These are phyloP conservation scores for Fagopyrum homotropicum DNA, from an alignment of 148 eudicot species.

Conservation along the genomic window DNA sequence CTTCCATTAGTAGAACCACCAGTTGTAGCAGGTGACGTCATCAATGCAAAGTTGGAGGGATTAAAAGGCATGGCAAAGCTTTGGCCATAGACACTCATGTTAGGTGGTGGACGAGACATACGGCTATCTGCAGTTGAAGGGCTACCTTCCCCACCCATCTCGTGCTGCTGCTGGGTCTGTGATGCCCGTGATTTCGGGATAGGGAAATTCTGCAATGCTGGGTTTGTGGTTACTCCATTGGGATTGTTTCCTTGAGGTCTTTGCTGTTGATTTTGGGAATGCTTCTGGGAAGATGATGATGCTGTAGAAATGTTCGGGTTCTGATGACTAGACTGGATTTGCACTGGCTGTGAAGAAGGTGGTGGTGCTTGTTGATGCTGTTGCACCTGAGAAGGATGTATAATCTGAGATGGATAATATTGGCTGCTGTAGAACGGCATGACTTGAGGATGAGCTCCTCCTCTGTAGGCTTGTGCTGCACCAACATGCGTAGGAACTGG, in stretches of 20 bases:
- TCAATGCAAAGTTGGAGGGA: conserved; percentile 60
- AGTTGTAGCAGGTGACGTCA: conserved; percentile 38
- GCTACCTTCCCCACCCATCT: conserved; percentile 63
- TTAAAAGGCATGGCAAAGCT: conserved; percentile 70
- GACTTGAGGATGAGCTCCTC: conserved; percentile 53
- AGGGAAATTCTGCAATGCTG: conserved; percentile 48
- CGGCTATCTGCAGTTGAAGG: conserved; percentile 78
- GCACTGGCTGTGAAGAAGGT: conserved; percentile 36
- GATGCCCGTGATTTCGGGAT: conserved; percentile 38
- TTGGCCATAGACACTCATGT: conserved; percentile 58
- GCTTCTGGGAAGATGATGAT: conserved; percentile 80
- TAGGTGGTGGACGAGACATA: conserved; percentile 34
- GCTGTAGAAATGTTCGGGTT: conserved; percentile 49
- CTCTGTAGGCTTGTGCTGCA: conserved; percentile 59
- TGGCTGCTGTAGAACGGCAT: conserved; percentile 77
- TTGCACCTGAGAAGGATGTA: conserved; percentile 78
- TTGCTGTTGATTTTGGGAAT: conserved; percentile 62
- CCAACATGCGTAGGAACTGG: conserved; percentile 73
- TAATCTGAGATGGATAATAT: conserved; percentile 79
- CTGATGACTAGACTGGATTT: conserved; percentile 40
- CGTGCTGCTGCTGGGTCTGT: conserved; percentile 39
- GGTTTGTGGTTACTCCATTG: conserved; percentile 33
- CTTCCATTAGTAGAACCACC: conserved; percentile 24
- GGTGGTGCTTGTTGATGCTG: conserved; percentile 33
- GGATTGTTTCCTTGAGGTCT: conserved; percentile 37